phyloP scores from a whole-genome alignment of 2,329 filamentous ascomycete genomes.

The Emergomyces orientalis region DNA sequence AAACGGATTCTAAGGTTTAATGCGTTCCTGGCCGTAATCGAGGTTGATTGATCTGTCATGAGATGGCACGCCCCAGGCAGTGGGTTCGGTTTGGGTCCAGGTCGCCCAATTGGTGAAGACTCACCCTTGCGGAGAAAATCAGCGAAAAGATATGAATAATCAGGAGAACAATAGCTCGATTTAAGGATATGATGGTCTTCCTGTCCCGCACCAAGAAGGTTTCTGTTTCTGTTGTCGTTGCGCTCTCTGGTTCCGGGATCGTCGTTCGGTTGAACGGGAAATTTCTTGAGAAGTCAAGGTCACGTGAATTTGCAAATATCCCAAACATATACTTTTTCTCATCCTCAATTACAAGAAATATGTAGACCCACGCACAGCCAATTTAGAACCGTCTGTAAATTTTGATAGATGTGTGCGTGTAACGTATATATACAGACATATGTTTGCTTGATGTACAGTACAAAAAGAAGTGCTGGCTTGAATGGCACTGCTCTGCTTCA shows the following conservation, averaged over 20 bases:
- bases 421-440: not conserved
- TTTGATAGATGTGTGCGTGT: not conserved
- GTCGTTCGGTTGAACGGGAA: not conserved
- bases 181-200: not conserved
- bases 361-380: not conserved
- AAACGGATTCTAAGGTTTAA: not conserved
- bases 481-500: not conserved
- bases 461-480: not conserved
- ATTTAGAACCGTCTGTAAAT: not conserved
- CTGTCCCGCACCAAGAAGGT: not conserved
- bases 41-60: not conserved
- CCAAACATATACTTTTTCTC: too few relatives aligned
- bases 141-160: not conserved
- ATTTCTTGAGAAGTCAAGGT: not conserved
- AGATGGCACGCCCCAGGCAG: not conserved
- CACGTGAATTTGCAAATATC: conserved; percentile 4
- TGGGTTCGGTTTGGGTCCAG: not conserved
- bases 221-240: not conserved
- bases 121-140: not conserved
- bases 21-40: not conserved
- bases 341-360: too few relatives aligned
- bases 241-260: not conserved
- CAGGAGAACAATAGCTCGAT: not conserved
- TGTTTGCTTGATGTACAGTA: not conserved
- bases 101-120: not conserved